These are phyloP conservation scores for Jatropha multifida DNA, from an alignment of 441 rosid species.

Conservation along the genomic window DNA sequence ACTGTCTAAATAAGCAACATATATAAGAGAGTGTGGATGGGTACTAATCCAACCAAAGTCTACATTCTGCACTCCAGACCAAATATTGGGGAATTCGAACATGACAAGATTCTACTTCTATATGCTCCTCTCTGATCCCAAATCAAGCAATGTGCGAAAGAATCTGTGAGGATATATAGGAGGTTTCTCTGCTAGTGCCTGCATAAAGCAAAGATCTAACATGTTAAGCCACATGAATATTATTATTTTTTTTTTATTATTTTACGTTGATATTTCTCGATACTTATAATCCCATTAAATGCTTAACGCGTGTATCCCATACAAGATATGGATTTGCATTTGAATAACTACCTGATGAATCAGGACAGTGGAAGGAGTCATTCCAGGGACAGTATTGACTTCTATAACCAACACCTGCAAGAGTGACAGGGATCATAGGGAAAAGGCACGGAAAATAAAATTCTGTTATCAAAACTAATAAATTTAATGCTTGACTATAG, in stretches of 20 bases:
- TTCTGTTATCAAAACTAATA: neutral
- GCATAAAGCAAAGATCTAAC: slow-evolving; percentile 22
- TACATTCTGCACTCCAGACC: neutral
- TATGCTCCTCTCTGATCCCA: slow-evolving; percentile 52
- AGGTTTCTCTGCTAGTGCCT: slow-evolving; percentile 88
- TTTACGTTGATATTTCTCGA: neutral
- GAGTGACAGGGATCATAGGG: slow-evolving; percentile 10
- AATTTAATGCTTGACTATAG: neutral
- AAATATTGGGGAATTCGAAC: neutral
- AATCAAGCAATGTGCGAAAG: slow-evolving; percentile 78
- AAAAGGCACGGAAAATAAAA: neutral
- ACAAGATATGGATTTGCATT: neutral
- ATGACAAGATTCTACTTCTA: slow-evolving; percentile 20
- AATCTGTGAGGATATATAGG: slow-evolving; percentile 75
- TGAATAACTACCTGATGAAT: slow-evolving; percentile 74
- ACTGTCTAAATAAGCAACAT: too few species aligned
- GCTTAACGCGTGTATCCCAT: neutral
- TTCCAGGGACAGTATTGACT: slow-evolving; percentile 94
- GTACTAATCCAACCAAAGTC: too few species aligned
- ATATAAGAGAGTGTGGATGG: neutral
- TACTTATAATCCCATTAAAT: neutral
- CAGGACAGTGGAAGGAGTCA: slow-evolving; percentile 91
- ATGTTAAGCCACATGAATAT: neutral
- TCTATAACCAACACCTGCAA: slow-evolving; percentile 83
- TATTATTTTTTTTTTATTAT: neutral